Conservation (phyloP, 2,329 filamentous ascomycete species). For the Alternaria sp. region DNA sequence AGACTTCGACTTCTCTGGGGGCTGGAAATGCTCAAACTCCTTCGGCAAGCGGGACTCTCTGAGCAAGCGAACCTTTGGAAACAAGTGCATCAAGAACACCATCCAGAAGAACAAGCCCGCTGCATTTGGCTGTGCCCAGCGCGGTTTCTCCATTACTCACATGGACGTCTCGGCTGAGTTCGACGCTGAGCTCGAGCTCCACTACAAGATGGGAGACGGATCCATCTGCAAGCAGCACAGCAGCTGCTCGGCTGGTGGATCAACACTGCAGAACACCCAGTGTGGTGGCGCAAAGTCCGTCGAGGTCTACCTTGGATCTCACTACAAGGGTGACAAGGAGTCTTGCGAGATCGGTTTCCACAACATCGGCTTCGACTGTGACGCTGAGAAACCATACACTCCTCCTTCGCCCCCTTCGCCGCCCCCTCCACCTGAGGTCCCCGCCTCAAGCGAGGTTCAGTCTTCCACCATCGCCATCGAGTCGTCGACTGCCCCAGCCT, state of each 20-base stretch:
- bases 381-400: slow-evolving; percentile 33
- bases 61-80: slow-evolving; percentile 53
- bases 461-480: slow-evolving; percentile 4
- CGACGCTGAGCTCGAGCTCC: slow-evolving; percentile 81
- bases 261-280: slow-evolving; percentile 79
- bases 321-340: slow-evolving; percentile 57
- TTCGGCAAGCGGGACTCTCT: slow-evolving; percentile 65
- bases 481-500: slow-evolving; percentile 7
- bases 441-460: slow-evolving; percentile 16
- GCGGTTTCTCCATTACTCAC: slow-evolving; percentile 75
- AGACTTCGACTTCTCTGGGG: slow-evolving; percentile 69
- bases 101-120: slow-evolving; percentile 60
- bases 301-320: slow-evolving; percentile 66
- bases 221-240: slow-evolving; percentile 77
- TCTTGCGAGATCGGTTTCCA: slow-evolving; percentile 76
- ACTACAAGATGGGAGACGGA: slow-evolving; percentile 86
- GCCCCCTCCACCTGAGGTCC: slow-evolving; percentile 12
- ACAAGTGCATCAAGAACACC: slow-evolving; percentile 52
- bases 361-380: slow-evolving; percentile 78
- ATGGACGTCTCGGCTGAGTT: slow-evolving; percentile 77
- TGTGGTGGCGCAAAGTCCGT: slow-evolving; percentile 91
- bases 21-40: slow-evolving; percentile 71
- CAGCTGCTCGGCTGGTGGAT: slow-evolving; percentile 69
- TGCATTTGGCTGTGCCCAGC: slow-evolving; percentile 70
- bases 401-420: slow-evolving; percentile 16